Conservation (phyloP, 148 eudicot genomes). For the Vaccinium darrowii region DNA sequence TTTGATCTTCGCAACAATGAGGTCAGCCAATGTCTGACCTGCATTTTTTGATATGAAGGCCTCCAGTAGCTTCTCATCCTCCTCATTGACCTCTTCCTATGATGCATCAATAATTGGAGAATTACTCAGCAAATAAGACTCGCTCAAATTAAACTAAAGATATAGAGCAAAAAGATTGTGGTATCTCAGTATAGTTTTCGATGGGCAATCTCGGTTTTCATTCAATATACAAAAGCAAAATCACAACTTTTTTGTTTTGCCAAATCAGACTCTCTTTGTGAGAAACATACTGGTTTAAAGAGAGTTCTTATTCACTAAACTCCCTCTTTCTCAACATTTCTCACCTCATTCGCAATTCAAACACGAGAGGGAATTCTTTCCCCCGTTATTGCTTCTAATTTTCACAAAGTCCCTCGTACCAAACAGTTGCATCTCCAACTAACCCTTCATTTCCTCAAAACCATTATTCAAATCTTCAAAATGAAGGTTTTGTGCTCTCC, state of each 20-base stretch:
- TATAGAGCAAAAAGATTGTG: not conserved
- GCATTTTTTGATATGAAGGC: conserved; percentile 63
- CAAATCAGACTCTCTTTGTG: not conserved
- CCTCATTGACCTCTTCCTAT: conserved; percentile 71
- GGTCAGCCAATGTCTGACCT: conserved; percentile 70
- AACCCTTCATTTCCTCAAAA: too few species aligned
- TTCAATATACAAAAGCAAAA: not conserved
- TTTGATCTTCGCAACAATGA: conserved; percentile 66
- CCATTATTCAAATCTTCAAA: too few species aligned
- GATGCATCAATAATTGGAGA: too few species aligned
- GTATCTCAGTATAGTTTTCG: not conserved
- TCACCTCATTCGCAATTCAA: not conserved
- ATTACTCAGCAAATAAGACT: not conserved
- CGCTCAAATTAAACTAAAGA: not conserved
- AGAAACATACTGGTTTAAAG: not conserved
- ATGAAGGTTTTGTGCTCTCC: too few species aligned
- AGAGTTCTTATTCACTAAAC: not conserved
- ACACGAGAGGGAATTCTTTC: not conserved
- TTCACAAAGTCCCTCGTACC: not conserved
- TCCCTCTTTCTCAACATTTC: not conserved
- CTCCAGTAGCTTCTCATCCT: conserved; percentile 76
- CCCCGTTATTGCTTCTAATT: not conserved
- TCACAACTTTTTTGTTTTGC: too few species aligned
- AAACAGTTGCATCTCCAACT: not conserved
- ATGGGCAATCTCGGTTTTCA: not conserved